A percentile compares a stretch with the other conserved stretches of the same genome.
Conservation (phyloP, 768 basidiomycete species). For the Termitomyces titanicus region DNA sequence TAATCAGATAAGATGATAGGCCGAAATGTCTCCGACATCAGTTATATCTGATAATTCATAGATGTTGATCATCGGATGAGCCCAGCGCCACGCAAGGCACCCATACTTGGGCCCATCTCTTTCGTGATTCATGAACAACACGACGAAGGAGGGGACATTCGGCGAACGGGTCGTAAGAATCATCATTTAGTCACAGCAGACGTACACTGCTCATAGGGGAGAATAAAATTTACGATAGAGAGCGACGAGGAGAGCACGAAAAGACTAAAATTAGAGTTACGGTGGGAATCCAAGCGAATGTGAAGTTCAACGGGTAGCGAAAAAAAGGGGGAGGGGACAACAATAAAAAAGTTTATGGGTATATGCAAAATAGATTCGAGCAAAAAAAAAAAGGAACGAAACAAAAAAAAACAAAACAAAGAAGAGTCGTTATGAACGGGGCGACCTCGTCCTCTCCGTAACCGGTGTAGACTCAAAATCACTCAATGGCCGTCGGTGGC, state of each 20-base stretch:
- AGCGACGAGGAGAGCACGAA: conserved; percentile 26
- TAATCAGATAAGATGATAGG: conserved; percentile 2
- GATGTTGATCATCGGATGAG: too few relatives aligned
- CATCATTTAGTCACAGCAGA: conserved; percentile 22
- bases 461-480: conserved; percentile 62
- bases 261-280: conserved; percentile 30
- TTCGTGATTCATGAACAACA: too few relatives aligned
- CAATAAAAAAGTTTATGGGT: conserved; percentile 41
- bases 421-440: conserved; percentile 44
- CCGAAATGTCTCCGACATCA: not conserved
- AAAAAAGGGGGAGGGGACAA: conserved; percentile 17
- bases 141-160: not conserved
- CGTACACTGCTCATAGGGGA: conserved; percentile 26
- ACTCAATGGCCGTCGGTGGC: conserved; percentile 65
- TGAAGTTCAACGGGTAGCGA: conserved; percentile 26
- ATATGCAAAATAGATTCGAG: conserved; percentile 42
- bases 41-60: conserved; percentile 1
- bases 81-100: too few relatives aligned
- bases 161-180: conserved; percentile 3
- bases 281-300: conserved; percentile 56
- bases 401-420: conserved; percentile 15
- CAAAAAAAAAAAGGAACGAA: conserved; percentile 17
- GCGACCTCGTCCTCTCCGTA: conserved; percentile 60
- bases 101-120: too few relatives aligned
- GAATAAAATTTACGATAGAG: conserved; percentile 29